Evolutionary conservation across 139 green algal species (phyloP).

Genomic region (Ettlia oleoabundans): DNA sequence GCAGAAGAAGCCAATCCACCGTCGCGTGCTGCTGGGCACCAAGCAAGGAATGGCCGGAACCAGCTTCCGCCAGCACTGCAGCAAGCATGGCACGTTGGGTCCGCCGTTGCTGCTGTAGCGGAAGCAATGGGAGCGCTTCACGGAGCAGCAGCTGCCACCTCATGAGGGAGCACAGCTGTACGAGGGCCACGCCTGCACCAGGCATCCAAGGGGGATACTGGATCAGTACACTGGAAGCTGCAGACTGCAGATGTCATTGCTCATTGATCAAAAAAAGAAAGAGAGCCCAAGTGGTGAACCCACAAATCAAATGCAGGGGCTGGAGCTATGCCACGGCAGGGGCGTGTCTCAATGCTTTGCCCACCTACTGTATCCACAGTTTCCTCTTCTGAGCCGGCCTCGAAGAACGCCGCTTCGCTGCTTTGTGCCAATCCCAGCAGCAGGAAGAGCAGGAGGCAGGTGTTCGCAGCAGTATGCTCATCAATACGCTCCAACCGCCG

Average conservation of each 20-base stretch:
- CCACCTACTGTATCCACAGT: no score
- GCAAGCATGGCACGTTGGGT: not conserved
- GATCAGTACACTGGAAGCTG: no score
- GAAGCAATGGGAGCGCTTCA: constrained; percentile 1
- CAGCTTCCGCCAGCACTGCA: not conserved
- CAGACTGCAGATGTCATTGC: no score
- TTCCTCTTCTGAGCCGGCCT: no score
- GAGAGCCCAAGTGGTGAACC: no score
- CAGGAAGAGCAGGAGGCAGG: constrained; percentile 28
- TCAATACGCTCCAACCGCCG: not conserved
- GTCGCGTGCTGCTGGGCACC: not conserved
- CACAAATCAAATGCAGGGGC: no score
- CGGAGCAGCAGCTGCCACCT: constrained; percentile 18
- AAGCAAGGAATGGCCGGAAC: not conserved
- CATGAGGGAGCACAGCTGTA: not conserved
- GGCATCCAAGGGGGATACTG: not conserved
- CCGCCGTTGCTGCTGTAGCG: not conserved
- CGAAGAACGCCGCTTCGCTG: no score
- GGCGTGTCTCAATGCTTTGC: no score
- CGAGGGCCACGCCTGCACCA: not conserved
- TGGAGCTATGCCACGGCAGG: no score
- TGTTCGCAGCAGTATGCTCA: not conserved
- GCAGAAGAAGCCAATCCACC: not conserved
- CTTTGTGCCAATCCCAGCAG: not conserved
- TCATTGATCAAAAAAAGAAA: no score